A percentile compares a stretch with the other conserved stretches of the same genome.
Conservation (phyloP, 176 grass and related monocot species). For the Raddia distichophylla region DNA sequence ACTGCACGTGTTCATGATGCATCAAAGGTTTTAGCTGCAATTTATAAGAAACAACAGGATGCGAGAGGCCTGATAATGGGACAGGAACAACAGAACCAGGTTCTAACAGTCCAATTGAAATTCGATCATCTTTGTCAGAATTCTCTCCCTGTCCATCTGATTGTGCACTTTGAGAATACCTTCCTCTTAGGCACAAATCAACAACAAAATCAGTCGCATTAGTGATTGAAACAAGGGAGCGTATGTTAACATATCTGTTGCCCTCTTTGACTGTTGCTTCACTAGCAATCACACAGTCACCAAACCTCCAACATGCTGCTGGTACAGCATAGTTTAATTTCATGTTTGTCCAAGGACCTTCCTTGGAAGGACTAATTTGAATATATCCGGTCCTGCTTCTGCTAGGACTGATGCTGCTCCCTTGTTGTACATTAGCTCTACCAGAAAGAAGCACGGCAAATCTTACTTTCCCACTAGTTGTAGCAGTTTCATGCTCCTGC, state of each 20-base stretch:
- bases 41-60: conserved; percentile 58
- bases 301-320: conserved; percentile 91
- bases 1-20: conserved; percentile 51
- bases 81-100: conserved; percentile 71
- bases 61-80: conserved; percentile 67
- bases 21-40: conserved; percentile 69
- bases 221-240: conserved; percentile 86
- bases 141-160: conserved; percentile 57
- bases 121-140: conserved; percentile 59
- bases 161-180: conserved; percentile 39
- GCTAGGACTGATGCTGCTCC: conserved; percentile 27
- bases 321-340: conserved; percentile 93
- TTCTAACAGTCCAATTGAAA: conserved; percentile 68
- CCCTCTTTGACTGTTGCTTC: conserved; percentile 83
- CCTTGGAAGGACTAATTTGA: conserved; percentile 90
- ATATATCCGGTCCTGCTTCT: conserved; percentile 71
- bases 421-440: conserved; percentile 53
- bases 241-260: conserved; percentile 83
- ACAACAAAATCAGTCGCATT: conserved; percentile 75
- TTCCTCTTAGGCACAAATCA: conserved; percentile 70
- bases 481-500: conserved; percentile 60
- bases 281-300: conserved; percentile 87
- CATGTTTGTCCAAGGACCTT: conserved; percentile 96
- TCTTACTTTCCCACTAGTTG: conserved; percentile 80
- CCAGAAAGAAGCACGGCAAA: conserved; percentile 71